A percentile compares a stretch with the other conserved stretches of the same genome.
Conservation (phyloP, 306 rosid genomes). For the Vigna unguiculata region DNA sequence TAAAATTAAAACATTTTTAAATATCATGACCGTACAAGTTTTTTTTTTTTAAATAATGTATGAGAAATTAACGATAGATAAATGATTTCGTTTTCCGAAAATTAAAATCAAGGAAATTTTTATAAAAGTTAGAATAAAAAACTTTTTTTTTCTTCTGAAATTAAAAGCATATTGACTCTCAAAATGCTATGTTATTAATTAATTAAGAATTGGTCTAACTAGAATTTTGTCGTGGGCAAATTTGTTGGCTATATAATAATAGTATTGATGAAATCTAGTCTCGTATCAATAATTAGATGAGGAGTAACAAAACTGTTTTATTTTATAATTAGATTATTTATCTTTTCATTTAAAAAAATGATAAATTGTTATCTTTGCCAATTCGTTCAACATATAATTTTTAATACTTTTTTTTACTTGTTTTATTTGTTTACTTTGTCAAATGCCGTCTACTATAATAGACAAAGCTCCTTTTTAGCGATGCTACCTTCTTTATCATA, state of each 20-base stretch:
- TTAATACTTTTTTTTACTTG: background rate
- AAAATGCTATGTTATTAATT: background rate
- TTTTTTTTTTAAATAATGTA: too few relatives aligned
- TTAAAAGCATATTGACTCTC: too few relatives aligned
- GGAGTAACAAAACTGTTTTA: background rate
- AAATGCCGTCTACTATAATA: background rate
- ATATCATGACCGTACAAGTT: too few relatives aligned
- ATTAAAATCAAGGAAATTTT: too few relatives aligned
- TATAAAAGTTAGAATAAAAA: too few relatives aligned
- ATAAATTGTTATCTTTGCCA: background rate
- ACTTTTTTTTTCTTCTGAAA: too few relatives aligned
- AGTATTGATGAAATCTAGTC: background rate
- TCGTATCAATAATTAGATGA: background rate
- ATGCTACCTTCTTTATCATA: background rate
- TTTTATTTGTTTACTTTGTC: background rate
- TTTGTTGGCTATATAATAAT: background rate
- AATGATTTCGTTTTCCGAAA: too few relatives aligned
- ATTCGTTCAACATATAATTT: background rate
- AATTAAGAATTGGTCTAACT: background rate
- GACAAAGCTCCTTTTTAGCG: background rate
- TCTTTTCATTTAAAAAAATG: background rate
- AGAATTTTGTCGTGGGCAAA: background rate
- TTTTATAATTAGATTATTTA: background rate
- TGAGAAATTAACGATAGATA: too few relatives aligned
- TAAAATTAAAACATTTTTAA: background rate